Evolutionary conservation across 768 basidiomycete species (phyloP), one percentile per base, ranked within the genome.

Genomic region (Coprinopsis cinerea): DNA sequence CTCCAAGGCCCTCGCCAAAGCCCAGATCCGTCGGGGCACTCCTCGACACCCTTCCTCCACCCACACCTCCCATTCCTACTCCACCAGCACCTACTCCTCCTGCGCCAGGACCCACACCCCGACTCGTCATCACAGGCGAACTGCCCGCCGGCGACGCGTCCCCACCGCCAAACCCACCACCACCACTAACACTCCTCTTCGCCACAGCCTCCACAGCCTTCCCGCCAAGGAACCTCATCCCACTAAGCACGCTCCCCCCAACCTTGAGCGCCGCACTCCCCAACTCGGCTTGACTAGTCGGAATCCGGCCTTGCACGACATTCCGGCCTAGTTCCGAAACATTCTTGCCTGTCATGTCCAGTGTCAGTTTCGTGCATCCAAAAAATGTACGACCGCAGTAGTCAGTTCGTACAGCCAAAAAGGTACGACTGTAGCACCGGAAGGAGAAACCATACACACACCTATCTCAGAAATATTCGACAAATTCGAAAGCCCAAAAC

Each of bases 211-310:
- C 71, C 27, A 75, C 71, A 1, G 83, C 85, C 57, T 81, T 68
- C 14, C 82, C 82, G 1, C 83, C 79, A 1, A 85, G 60, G 5
- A 76, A 75, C 59, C 77, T 76, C 74, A 87, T 76, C 17, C 83
- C 82, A 55, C 73, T 81, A 50, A 85, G 64, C 9, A 88, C 72
- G 20, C 71, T 77, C 26, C 78, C 82, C 18, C 83, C 82, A 1
- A 82, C 76, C 54, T 73, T 79, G 47, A 77, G 56, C 5, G 83
- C 82, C 9, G 80, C 71, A 49, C 62, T 71, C 14, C 81, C 77
- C 1, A 81, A 53, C 40, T 82, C 77, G 1, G 71, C 69, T 51
- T 77, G 77, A 1, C 70, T 68, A 43, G 71, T 63, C 23, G 39
- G 47, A 2, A 50, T 13, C 35, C 34, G 5, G 22, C 23, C 18